These are phyloP conservation scores for Inga oerstediana DNA, from an alignment of 306 rosid genomes.

Conservation along the genomic window DNA sequence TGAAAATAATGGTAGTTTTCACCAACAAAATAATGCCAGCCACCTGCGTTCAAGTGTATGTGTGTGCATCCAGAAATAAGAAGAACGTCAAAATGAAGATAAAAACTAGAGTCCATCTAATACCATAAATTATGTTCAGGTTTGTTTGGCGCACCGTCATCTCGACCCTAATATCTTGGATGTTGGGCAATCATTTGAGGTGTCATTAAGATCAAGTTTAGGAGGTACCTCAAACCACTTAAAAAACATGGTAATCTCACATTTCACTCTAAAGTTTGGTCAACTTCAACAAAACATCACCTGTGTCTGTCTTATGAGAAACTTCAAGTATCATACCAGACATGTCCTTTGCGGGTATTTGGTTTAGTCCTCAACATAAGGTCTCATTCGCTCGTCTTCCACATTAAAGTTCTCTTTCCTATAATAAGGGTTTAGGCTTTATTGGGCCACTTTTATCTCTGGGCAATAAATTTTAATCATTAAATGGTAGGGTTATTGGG, in stretches of 20 bases:
- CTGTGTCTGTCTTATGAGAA: not conserved
- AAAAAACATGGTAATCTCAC: not conserved
- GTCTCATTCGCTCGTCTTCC: not conserved
- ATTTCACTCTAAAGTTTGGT: not conserved
- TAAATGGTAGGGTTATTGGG: not conserved
- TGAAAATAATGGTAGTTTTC: not conserved
- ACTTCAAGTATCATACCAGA: not conserved
- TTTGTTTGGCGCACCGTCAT: not conserved
- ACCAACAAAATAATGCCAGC: conserved; percentile 10
- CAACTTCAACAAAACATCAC: not conserved
- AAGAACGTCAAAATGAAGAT: conserved; percentile 17
- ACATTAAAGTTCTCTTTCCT: not conserved
- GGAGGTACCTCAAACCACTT: not conserved
- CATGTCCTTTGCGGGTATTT: not conserved
- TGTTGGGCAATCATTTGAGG: not conserved
- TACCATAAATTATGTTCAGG: not conserved
- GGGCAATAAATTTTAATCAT: not conserved
- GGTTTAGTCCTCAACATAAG: not conserved
- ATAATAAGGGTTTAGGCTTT: not conserved
- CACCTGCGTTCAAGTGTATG: not conserved
- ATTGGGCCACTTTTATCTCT: not conserved
- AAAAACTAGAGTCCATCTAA: not conserved
- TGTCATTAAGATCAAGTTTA: not conserved
- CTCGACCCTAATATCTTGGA: not conserved
- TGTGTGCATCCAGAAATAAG: not conserved